Conservation (phyloP, 768 basidiomycete species). For the Suillus spraguei region DNA sequence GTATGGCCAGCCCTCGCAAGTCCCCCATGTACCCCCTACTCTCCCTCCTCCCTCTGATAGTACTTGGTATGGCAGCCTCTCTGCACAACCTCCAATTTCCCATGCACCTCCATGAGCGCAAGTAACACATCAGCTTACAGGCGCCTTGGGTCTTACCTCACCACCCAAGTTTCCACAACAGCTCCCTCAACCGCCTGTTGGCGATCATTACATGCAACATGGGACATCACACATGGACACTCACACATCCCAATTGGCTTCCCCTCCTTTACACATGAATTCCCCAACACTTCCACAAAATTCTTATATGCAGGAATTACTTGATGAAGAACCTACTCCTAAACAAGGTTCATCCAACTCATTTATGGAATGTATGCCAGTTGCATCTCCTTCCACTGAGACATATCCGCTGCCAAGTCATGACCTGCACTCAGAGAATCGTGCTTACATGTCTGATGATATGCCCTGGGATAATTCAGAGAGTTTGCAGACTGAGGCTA, state of each 20-base stretch:
- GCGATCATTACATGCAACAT: background rate
- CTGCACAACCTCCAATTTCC: constrained; percentile 1
- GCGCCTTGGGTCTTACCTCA: background rate
- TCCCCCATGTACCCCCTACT: constrained; percentile 19
- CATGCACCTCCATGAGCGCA: constrained; percentile 14
- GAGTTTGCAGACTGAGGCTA: constrained; percentile 6
- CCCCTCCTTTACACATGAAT: background rate
- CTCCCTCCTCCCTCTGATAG: background rate
- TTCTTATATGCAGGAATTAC: background rate
- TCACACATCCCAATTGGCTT: constrained; percentile 3
- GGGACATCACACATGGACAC: background rate
- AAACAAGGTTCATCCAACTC: constrained; percentile 6
- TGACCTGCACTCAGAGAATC: constrained; percentile 8
- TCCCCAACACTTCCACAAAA: constrained; percentile 6
- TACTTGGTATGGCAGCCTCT: background rate
- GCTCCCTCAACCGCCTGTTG: background rate
- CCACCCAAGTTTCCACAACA: constrained; percentile 8
- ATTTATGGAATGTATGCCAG: background rate
- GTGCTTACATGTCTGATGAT: constrained; percentile 16
- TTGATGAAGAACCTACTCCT: constrained; percentile 10
- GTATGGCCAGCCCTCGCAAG: constrained; percentile 16
- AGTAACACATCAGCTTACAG: background rate
- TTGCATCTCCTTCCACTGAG: background rate
- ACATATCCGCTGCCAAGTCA: background rate
- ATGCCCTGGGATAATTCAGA: constrained; percentile 21